Conservation (phyloP, 2,329 filamentous ascomycete genomes). For the Aspergillus awamori region DNA sequence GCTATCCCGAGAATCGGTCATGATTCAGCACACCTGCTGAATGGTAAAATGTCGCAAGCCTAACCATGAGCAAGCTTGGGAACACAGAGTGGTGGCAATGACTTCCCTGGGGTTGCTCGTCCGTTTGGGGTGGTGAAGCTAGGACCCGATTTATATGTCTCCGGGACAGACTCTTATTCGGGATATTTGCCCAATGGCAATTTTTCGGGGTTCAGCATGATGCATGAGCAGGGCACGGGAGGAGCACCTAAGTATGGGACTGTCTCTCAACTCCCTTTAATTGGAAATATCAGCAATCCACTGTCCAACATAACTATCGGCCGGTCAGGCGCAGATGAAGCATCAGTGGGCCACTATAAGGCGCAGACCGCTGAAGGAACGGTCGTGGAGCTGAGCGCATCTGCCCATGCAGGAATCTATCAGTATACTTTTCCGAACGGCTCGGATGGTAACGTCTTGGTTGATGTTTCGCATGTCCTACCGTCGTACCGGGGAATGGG, state of each 20-base stretch:
- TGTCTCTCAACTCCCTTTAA: conserved; percentile 61
- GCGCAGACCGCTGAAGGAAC: conserved; percentile 60
- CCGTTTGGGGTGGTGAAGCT: conserved; percentile 50
- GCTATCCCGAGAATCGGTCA: background rate
- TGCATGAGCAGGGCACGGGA: conserved; percentile 69
- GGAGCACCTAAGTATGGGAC: conserved; percentile 72
- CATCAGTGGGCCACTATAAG: conserved; percentile 64
- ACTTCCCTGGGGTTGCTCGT: conserved; percentile 46
- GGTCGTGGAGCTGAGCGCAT: conserved; percentile 60
- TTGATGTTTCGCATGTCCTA: conserved; percentile 69
- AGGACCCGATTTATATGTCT: conserved; percentile 44
- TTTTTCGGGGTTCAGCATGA: conserved; percentile 64
- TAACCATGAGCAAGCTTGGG: conserved; percentile 30
- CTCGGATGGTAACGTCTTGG: conserved; percentile 53
- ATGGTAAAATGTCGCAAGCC: background rate
- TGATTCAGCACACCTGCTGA: background rate
- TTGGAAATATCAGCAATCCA: conserved; percentile 57
- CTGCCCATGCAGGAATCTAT: conserved; percentile 55
- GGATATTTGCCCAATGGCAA: conserved; percentile 50
- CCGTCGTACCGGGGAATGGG: conserved; percentile 64
- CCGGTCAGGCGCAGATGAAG: conserved; percentile 55
- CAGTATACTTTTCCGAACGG: conserved; percentile 60
- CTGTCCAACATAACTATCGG: conserved; percentile 59
- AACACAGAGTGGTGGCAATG: conserved; percentile 42
- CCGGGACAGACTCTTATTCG: conserved; percentile 44